Evolutionary conservation across 768 basidiomycete species (phyloP).

Genomic region (Hygrophorus russula): DNA sequence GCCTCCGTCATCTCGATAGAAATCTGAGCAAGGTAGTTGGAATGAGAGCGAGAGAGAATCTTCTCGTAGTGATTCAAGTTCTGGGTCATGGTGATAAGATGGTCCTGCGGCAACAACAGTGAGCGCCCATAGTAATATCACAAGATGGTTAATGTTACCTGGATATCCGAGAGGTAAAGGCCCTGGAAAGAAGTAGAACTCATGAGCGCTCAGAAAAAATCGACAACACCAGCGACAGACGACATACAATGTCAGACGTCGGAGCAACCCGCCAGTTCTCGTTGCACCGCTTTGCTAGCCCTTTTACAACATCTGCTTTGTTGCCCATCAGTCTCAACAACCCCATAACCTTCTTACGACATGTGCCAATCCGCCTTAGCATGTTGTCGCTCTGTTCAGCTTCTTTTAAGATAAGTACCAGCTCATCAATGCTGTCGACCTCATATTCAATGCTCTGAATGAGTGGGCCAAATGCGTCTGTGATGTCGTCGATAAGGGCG

Average conservation of each 20-base stretch:
- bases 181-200: slow-evolving; percentile 39
- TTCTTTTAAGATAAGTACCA: slow-evolving; percentile 93
- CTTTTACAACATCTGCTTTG: slow-evolving; percentile 99
- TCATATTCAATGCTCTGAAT: slow-evolving; percentile 99
- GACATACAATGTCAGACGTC: slow-evolving; percentile 84
- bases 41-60: slow-evolving; percentile 96
- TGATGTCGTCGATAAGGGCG: slow-evolving; percentile 98
- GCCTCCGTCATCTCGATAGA: slow-evolving; percentile 99
- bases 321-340: slow-evolving; percentile 94
- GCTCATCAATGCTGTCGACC: slow-evolving; percentile 97
- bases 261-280: slow-evolving; percentile 99
- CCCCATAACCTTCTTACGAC: slow-evolving; percentile 99
- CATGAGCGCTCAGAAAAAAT: neutral
- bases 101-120: slow-evolving; percentile 49
- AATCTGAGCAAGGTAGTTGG: slow-evolving; percentile 98
- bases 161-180: slow-evolving; percentile 91
- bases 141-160: slow-evolving; percentile 26
- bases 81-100: slow-evolving; percentile 99
- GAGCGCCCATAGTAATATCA: neutral
- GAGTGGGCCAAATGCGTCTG: slow-evolving; percentile 96
- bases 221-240: neutral
- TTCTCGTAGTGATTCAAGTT: slow-evolving; percentile 99
- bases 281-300: slow-evolving; percentile 93
- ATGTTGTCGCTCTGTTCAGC: slow-evolving; percentile 98
- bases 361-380: slow-evolving; percentile 93